These are phyloP conservation scores for Plasmodium fragile DNA, from an alignment of 169 alveolate species.

Conservation along the genomic window DNA sequence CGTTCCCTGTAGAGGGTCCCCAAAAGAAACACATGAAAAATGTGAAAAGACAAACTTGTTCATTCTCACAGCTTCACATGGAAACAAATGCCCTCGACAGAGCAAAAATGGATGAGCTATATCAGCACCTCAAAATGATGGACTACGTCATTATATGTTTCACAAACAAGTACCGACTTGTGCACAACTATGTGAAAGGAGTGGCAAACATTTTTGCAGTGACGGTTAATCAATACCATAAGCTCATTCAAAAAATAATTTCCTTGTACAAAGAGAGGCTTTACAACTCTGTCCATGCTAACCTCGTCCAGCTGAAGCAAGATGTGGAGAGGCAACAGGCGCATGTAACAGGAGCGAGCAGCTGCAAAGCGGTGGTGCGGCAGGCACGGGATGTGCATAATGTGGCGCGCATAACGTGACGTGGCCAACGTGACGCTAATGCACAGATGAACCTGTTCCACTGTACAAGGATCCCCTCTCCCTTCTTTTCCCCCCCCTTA, in stretches of 20 bases:
- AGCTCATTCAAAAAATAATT: constrained; percentile 33
- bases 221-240: constrained; percentile 42
- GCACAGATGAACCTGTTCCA: not conserved
- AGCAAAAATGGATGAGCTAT: constrained; percentile 55
- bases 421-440: not conserved
- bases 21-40: not conserved
- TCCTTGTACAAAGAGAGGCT: constrained; percentile 24
- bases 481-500: not conserved
- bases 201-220: constrained; percentile 13
- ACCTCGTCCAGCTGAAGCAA: constrained; percentile 12
- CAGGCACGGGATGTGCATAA: not conserved
- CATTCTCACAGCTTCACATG: not conserved
- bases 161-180: constrained; percentile 32
- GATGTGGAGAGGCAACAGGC: constrained; percentile 29
- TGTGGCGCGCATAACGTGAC: not conserved
- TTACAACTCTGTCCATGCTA: constrained; percentile 59
- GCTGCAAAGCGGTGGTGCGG: not conserved
- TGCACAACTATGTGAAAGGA: constrained; percentile 23
- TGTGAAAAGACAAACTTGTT: not conserved
- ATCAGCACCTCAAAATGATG: constrained; percentile 53
- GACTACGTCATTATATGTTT: constrained; percentile 61
- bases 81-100: not conserved
- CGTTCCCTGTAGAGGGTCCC: not conserved
- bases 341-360: constrained; percentile 19
- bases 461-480: not conserved